A percentile compares a stretch with the other conserved stretches of the same genome.
Evolutionary conservation across 2,329 filamentous ascomycete species (phyloP).

Genomic region (Epichloe uncinata): DNA sequence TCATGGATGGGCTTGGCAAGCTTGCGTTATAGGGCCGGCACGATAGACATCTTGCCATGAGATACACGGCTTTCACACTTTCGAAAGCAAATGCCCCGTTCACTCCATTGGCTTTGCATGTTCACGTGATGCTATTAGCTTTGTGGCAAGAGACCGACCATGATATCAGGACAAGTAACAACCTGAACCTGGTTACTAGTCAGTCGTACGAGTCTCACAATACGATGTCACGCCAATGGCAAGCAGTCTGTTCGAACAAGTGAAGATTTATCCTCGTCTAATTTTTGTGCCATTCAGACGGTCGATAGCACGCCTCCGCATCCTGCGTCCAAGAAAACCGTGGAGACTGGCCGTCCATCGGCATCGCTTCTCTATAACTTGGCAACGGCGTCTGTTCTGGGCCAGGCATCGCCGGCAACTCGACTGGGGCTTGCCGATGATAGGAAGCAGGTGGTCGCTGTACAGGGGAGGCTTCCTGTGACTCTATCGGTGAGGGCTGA

Average conservation of each 20-base stretch:
- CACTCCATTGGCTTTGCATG: neutral
- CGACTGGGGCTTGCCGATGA: neutral
- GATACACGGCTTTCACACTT: conserved; percentile 17
- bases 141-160: too few species aligned
- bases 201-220: too few species aligned
- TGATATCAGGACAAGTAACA: too few species aligned
- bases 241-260: too few species aligned
- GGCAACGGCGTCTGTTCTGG: conserved; percentile 20
- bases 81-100: conserved; percentile 7
- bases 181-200: too few species aligned
- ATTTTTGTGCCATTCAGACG: conserved; percentile 8
- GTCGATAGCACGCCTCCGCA: conserved; percentile 16
- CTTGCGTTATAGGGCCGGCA: conserved; percentile 14
- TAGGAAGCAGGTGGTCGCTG: conserved; percentile 1
- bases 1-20: conserved; percentile 17
- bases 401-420: conserved; percentile 11
- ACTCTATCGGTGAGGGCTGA: neutral
- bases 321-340: conserved; percentile 18
- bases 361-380: conserved; percentile 12
- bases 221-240: too few species aligned
- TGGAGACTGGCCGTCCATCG: neutral
- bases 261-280: neutral
- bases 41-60: conserved; percentile 15
- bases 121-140: too few species aligned
- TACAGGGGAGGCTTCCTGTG: neutral